Base-by-base conservation (phyloP, 2,329 filamentous ascomycete species). In the Daldinia sp. region DNA sequence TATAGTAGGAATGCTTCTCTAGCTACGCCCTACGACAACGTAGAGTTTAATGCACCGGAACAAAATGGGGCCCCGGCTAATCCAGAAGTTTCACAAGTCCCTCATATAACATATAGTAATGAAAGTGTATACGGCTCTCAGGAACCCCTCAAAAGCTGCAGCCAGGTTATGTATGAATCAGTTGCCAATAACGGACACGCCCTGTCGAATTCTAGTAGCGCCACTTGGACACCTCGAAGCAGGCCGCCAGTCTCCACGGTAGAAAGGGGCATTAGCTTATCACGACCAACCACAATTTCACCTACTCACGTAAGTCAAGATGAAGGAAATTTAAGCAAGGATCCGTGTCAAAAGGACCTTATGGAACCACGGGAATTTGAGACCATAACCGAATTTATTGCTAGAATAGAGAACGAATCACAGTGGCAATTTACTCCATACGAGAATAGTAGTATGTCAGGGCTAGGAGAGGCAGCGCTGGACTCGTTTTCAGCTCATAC, bases 341-440 rank as follows among this genome's bases (percentile, higher is more conserved):
- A 15, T 20, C 35, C 46, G 23, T 26, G 33, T 28, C 33, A 5
- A 15, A 60, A 35, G 26, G 33, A 51, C 9, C 35, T 35, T n/a
- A 26, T 54, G 30, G 23, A 26, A 15, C 12, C 63, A 12, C 57
- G 48, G 39, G 28, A 20, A 30, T 37, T 48, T 30, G 76, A 79
- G 53, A 77, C 60, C 18, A 76, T 80, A 60, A 68, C 68, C n/a
- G 77, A 80, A 13, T 80, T 78, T 63, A 80, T 80, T 44, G 61
- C 67, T 13, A 78, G 77, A 58, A 79, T 81, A 48, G 80, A 81
- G 62, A 69, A 55, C 9, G 68, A 71, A 44, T 66, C 68, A 13
- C 51, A 68, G 18, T 30, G 64, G 33, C 60, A 60, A 35, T 51
- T 41, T 2, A n/a, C 23, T 33, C 10, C 26, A 35, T n/a, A 26